Percentiles rank a stretch among this genome's conserved stretches.
phyloP scores from a whole-genome alignment of 495 filamentous ascomycete species.

The Xylaria palmicola region DNA sequence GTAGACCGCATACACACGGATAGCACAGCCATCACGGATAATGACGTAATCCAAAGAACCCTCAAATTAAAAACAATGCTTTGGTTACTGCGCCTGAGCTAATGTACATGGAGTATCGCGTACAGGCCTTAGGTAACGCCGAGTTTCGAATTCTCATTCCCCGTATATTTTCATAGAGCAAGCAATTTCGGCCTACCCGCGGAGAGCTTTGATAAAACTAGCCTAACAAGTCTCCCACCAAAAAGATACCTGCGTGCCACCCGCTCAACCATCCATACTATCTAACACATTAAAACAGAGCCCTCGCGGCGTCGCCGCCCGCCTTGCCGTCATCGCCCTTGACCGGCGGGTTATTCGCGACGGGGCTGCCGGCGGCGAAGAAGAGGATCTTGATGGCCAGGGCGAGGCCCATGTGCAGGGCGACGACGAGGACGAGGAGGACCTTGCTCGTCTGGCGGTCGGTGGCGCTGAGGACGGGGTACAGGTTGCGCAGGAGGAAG shows the following conservation, averaged over 20 bases:
- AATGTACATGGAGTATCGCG: conserved; percentile 5
- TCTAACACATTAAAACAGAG: too few relatives aligned
- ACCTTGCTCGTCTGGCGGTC: conserved; percentile 89
- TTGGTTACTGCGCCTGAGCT: not conserved
- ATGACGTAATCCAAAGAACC: too few relatives aligned
- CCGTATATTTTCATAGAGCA: not conserved
- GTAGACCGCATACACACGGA: too few relatives aligned
- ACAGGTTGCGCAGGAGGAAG: conserved; percentile 89
- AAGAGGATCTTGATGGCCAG: conserved; percentile 94
- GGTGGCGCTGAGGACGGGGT: conserved; percentile 88
- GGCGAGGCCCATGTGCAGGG: conserved; percentile 80
- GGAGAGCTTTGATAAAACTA: not conserved
- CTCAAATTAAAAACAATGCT: not conserved
- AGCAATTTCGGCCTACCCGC: not conserved
- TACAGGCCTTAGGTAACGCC: conserved; percentile 6
- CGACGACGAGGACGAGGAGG: conserved; percentile 78
- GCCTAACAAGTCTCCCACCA: too few relatives aligned
- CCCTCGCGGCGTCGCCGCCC: too few relatives aligned
- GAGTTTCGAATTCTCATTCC: not conserved
- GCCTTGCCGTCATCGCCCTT: too few relatives aligned
- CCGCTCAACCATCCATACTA: not conserved
- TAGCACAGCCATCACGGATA: too few relatives aligned
- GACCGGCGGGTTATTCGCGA: conserved; percentile 40
- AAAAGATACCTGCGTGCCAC: too few relatives aligned
- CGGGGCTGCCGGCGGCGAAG: conserved; percentile 80